These are phyloP conservation scores for Pochonia chlamydosporia DNA, from an alignment of 2,329 filamentous ascomycete species.

Conservation along the genomic window DNA sequence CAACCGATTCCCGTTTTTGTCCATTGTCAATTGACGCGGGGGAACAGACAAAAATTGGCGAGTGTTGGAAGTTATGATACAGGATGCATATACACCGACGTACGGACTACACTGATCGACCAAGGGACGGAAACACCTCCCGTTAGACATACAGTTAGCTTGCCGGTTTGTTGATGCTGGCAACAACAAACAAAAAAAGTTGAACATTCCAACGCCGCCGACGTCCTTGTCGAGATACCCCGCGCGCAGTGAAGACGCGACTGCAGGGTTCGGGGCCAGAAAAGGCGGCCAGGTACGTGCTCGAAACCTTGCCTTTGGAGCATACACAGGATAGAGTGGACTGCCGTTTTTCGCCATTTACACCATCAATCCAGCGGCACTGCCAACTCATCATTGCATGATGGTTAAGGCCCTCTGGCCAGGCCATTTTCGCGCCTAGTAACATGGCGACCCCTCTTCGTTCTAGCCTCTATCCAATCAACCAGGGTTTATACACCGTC, in stretches of 20 bases:
- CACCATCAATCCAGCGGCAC: constrained; percentile 31
- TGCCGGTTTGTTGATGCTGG: background rate
- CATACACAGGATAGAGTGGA: constrained; percentile 3
- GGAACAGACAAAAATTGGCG: background rate
- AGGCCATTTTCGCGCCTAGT: constrained; percentile 7
- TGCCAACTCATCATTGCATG: constrained; percentile 78
- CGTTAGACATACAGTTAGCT: no score
- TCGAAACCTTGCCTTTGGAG: constrained; percentile 1
- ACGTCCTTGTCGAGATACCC: constrained; percentile 1
- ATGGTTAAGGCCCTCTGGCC: constrained; percentile 33
- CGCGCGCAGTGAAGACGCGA: constrained; percentile 5
- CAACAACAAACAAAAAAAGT: background rate
- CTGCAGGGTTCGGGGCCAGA: constrained; percentile 8
- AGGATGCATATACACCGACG: background rate
- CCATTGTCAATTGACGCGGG: background rate
- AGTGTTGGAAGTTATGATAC: background rate
- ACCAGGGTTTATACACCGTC: constrained; percentile 17
- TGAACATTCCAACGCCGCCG: constrained; percentile 4
- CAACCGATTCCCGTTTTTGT: no score
- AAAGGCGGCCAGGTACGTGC: constrained; percentile 10
- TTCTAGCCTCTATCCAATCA: constrained; percentile 15
- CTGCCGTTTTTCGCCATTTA: constrained; percentile 6
- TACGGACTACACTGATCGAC: no score
- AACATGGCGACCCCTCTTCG: constrained; percentile 9
- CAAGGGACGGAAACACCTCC: no score